phyloP scores from a whole-genome alignment of 2,329 filamentous ascomycete genomes.

The Geosmithia flava region DNA sequence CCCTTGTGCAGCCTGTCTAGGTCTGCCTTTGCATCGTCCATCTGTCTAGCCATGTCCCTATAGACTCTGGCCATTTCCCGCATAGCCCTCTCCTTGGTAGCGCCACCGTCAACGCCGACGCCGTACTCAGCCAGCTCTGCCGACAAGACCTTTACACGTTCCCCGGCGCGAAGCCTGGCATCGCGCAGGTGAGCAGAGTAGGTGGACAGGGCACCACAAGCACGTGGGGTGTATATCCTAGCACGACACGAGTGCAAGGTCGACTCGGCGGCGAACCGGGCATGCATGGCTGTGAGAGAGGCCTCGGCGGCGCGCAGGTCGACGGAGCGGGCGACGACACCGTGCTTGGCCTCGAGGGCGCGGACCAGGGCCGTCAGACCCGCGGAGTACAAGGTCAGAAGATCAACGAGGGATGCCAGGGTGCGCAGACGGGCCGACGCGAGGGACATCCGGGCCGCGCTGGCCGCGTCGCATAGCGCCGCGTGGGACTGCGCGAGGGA shows the following conservation, averaged over 20 bases:
- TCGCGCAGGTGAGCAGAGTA: conserved; percentile 38
- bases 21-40: conserved; percentile 36
- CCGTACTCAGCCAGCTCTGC: conserved; percentile 37
- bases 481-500: conserved; percentile 28
- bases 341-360: conserved; percentile 42
- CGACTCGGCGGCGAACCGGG: conserved; percentile 22
- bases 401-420: conserved; percentile 19
- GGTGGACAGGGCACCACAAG: conserved; percentile 26
- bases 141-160: conserved; percentile 25
- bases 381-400: conserved; percentile 26
- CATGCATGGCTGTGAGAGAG: conserved; percentile 27
- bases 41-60: conserved; percentile 33
- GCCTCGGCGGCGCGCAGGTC: conserved; percentile 36
- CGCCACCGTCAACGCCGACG: conserved; percentile 21
- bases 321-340: conserved; percentile 34
- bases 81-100: conserved; percentile 34
- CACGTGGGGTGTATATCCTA: conserved; percentile 32
- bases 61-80: conserved; percentile 40
- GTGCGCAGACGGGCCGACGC: conserved; percentile 24
- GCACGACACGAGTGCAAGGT: conserved; percentile 19
- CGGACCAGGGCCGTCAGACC: conserved; percentile 31
- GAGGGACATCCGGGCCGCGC: conserved; percentile 18
- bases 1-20: conserved; percentile 20
- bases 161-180: conserved; percentile 29
- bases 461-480: conserved; percentile 20